Percentiles rank a stretch among this genome's conserved stretches.
phyloP scores from a whole-genome alignment of 345 rosid species.

The Excoecaria agallocha region DNA sequence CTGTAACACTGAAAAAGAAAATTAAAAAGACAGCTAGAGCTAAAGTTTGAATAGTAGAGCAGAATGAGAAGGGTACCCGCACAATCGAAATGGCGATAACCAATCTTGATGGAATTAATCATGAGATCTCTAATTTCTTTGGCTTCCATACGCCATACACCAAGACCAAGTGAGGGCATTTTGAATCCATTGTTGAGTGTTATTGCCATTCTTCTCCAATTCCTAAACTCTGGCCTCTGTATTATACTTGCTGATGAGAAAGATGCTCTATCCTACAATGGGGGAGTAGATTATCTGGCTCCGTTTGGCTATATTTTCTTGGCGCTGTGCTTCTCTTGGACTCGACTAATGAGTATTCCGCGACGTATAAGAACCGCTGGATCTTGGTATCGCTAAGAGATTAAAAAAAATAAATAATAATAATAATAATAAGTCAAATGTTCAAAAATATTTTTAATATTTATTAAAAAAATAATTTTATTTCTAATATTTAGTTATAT shows the following conservation, averaged over 20 bases:
- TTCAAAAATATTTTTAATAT: no score
- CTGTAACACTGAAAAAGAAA: neutral
- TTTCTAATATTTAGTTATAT: no score
- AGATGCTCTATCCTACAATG: neutral
- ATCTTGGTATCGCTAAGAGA: no score
- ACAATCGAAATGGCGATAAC: slow-evolving; percentile 92
- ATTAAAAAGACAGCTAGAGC: neutral
- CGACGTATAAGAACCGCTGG: no score
- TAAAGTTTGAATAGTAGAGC: neutral
- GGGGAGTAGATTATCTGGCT: neutral
- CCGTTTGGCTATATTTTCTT: no score
- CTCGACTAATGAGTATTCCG: no score
- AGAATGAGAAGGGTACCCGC: slow-evolving; percentile 47
- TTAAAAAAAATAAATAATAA: no score
- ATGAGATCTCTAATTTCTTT: slow-evolving; percentile 64
- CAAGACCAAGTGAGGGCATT: slow-evolving; percentile 77
- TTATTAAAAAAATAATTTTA: no score
- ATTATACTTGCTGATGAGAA: neutral
- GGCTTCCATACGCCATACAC: slow-evolving; percentile 84
- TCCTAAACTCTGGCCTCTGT: neutral
- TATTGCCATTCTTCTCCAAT: slow-evolving; percentile 42
- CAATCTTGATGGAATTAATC: slow-evolving; percentile 66
- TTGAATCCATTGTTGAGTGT: slow-evolving; percentile 71
- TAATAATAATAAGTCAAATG: no score
- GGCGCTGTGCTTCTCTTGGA: no score